Evolutionary conservation across 2,329 filamentous ascomycete genomes (phyloP).

Genomic region (Aspergillus pseudonomiae): DNA sequence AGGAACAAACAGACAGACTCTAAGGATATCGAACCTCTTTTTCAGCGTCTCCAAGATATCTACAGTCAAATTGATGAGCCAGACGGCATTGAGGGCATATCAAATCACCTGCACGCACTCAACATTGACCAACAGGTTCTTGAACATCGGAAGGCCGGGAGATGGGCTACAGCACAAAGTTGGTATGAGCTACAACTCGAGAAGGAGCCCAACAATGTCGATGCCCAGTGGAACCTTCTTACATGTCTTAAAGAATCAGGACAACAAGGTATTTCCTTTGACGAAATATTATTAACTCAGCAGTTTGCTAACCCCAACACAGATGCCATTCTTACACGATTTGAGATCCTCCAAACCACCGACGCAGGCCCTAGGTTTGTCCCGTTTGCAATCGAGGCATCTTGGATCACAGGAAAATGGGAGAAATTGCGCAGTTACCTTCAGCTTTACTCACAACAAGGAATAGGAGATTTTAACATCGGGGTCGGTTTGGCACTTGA

Average conservation of each 20-base stretch:
- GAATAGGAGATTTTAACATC: conserved; percentile 74
- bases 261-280: conserved; percentile 72
- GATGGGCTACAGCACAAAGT: conserved; percentile 92
- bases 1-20: conserved; percentile 54
- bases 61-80: conserved; percentile 98
- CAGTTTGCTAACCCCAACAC: conserved; percentile 1
- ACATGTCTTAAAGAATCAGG: conserved; percentile 93
- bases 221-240: conserved; percentile 80
- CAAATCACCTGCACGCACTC: conserved; percentile 80
- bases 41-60: conserved; percentile 84
- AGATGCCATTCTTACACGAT: conserved; percentile 85
- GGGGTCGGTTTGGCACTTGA: conserved; percentile 71
- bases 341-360: conserved; percentile 70
- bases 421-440: conserved; percentile 71
- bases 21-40: conserved; percentile 60
- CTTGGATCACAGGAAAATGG: conserved; percentile 88
- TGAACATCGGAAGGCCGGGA: conserved; percentile 87
- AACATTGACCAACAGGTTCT: conserved; percentile 92
- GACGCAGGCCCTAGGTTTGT: conserved; percentile 65
- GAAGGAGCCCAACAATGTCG: conserved; percentile 73
- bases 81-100: conserved; percentile 93
- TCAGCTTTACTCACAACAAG: conserved; percentile 33
- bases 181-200: conserved; percentile 95
- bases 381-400: conserved; percentile 85
- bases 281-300: not conserved